Percentiles rank a stretch among this genome's conserved stretches.
phyloP scores from a whole-genome alignment of 768 basidiomycete genomes.

The Lentinula lateritia region DNA sequence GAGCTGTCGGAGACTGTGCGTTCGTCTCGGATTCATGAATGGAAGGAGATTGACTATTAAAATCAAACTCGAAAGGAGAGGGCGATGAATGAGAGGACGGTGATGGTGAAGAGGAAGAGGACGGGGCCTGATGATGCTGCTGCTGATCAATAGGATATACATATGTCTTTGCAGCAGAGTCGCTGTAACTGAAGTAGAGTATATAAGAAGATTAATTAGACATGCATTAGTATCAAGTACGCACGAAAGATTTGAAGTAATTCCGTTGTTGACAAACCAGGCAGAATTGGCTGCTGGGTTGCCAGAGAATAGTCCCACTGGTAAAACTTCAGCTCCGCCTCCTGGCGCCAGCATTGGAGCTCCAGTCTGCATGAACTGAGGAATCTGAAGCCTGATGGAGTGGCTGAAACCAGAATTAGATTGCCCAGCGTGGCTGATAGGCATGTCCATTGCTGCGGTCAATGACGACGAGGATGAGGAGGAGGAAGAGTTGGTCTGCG shows the following conservation, averaged over 20 bases:
- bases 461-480: neutral
- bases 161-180: neutral
- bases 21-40: conserved; percentile 5
- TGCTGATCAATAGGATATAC: neutral
- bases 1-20: neutral
- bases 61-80: conserved; percentile 22
- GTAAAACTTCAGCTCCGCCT: conserved; percentile 55
- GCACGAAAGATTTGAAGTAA: conserved; percentile 16
- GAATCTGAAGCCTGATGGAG: conserved; percentile 45
- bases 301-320: conserved; percentile 11
- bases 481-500: neutral
- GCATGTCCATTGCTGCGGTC: neutral
- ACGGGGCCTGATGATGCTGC: neutral
- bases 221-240: neutral
- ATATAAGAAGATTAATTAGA: neutral
- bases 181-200: conserved; percentile 1
- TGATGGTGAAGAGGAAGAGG: neutral
- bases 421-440: neutral
- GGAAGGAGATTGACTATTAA: neutral
- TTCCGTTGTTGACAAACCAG: conserved; percentile 50
- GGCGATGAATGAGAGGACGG: conserved; percentile 6
- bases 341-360: conserved; percentile 61
- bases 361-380: conserved; percentile 54
- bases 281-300: conserved; percentile 25
- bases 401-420: neutral